Evolutionary conservation across 805 yeast species (phyloP).

Genomic region (Saturnispora mendoncae): DNA sequence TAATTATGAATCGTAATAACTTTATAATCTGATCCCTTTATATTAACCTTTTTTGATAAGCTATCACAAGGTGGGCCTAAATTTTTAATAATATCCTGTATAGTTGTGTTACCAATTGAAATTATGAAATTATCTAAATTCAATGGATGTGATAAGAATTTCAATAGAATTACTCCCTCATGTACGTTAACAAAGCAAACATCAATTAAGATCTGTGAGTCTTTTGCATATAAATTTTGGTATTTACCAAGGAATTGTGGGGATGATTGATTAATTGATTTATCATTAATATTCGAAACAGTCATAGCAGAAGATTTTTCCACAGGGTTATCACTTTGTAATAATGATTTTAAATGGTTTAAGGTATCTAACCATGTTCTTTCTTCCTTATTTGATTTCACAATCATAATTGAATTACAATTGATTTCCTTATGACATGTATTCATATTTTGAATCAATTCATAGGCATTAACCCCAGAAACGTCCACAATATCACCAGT

Average conservation of each 20-base stretch:
- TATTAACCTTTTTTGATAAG: slow-evolving; percentile 30
- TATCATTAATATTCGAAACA: too few species aligned
- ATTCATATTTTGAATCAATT: slow-evolving; percentile 20
- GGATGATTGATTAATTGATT: too few species aligned
- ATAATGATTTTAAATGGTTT: background rate
- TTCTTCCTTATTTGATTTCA: slow-evolving; percentile 32
- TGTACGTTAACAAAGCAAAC: background rate
- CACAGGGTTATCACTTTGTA: background rate
- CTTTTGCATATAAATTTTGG: too few species aligned
- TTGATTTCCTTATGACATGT: slow-evolving; percentile 27
- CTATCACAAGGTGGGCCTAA: slow-evolving; percentile 52
- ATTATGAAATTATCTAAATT: slow-evolving; percentile 15
- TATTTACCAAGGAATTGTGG: too few species aligned
- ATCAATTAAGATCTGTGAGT: background rate
- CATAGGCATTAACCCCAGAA: slow-evolving; percentile 5
- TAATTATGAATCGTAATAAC: slow-evolving; percentile 49
- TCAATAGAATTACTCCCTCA: slow-evolving; percentile 6
- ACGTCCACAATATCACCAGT: too few species aligned
- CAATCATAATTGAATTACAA: slow-evolving; percentile 34
- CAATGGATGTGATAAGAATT: slow-evolving; percentile 7
- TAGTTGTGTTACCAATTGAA: slow-evolving; percentile 36
- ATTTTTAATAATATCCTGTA: slow-evolving; percentile 38
- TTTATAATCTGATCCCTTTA: too few species aligned
- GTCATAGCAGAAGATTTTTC: too few species aligned
- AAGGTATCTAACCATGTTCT: slow-evolving; percentile 4